These are phyloP conservation scores for Leptographium galeiforme DNA, from an alignment of 2,329 filamentous ascomycete species.

Conservation along the genomic window DNA sequence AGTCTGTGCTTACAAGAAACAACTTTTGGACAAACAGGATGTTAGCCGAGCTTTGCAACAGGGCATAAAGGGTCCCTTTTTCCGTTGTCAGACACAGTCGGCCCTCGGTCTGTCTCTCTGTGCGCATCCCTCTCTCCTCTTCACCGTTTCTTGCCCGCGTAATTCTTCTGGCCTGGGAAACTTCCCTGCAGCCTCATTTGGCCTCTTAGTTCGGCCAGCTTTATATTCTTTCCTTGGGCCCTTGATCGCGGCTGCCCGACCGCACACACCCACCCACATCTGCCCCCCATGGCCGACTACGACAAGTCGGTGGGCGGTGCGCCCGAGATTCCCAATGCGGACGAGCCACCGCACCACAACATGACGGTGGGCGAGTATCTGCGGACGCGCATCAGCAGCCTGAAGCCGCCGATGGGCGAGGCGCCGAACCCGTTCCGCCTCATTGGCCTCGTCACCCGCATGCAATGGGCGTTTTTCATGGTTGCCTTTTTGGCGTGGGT, in stretches of 20 bases:
- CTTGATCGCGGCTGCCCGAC: no score
- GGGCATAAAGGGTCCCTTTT: not conserved
- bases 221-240: no score
- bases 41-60: not conserved
- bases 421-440: constrained; percentile 63
- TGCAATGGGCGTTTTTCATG: constrained; percentile 63
- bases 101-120: no score
- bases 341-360: constrained; percentile 29
- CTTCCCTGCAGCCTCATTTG: no score
- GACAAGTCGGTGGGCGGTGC: not conserved
- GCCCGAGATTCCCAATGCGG: constrained; percentile 3
- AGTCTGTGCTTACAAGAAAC: not conserved
- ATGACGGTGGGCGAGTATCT: constrained; percentile 35
- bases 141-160: no score
- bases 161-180: no score
- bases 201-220: no score
- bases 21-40: no score
- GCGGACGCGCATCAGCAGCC: constrained; percentile 36
- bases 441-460: constrained; percentile 46
- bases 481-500: constrained; percentile 61
- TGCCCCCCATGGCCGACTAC: not conserved
- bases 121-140: no score
- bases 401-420: constrained; percentile 38
- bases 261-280: not conserved
- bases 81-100: not conserved